Evolutionary conservation across 148 eudicot species (phyloP).

Genomic region (Chenopodium formosanum): DNA sequence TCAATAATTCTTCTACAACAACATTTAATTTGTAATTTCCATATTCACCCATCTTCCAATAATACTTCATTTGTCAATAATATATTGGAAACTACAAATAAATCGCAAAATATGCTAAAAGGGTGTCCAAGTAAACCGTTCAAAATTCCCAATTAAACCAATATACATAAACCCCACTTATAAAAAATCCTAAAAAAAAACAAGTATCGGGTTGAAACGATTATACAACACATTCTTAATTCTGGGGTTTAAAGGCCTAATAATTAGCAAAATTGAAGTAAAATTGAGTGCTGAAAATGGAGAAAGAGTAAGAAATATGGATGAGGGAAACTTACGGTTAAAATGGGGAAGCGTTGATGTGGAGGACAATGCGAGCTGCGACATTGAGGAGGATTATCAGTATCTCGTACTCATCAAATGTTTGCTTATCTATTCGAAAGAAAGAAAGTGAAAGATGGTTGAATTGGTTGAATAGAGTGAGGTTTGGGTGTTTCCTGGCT

Average conservation of each 20-base stretch:
- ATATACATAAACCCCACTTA: neutral
- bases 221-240: neutral
- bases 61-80: neutral
- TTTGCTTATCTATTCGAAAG: neutral
- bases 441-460: neutral
- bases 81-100: neutral
- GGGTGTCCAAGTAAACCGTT: no score
- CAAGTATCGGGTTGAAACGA: neutral
- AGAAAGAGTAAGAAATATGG: neutral
- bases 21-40: neutral
- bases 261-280: neutral
- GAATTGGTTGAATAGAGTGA: neutral
- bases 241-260: neutral
- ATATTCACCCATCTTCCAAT: neutral
- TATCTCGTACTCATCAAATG: neutral
- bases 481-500: neutral
- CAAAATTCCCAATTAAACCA: neutral
- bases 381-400: conserved; percentile 27
- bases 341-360: conserved; percentile 35
- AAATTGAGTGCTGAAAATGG: neutral
- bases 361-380: conserved; percentile 32
- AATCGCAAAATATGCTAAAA: neutral
- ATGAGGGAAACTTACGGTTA: conserved; percentile 27
- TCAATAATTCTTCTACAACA: neutral
- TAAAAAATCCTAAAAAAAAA: neutral